Percentiles rank a stretch among this genome's conserved stretches.
These are phyloP conservation scores for Clonostachys rosea DNA, from an alignment of 2,329 filamentous ascomycete genomes.

Conservation along the genomic window DNA sequence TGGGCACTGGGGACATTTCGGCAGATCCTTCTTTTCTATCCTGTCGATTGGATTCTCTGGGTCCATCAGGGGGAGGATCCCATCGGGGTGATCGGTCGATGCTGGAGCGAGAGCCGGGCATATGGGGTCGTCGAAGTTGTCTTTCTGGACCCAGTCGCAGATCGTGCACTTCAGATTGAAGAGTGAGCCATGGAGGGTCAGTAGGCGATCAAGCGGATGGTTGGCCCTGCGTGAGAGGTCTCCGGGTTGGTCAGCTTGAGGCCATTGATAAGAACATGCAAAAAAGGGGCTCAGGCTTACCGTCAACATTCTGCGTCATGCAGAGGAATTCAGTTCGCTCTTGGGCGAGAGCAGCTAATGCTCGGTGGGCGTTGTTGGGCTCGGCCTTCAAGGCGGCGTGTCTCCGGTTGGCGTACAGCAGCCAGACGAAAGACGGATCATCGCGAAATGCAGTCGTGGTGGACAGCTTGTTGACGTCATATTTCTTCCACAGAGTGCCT, in stretches of 20 bases:
- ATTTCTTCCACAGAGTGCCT: conserved; percentile 79
- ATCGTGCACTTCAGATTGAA: conserved; percentile 75
- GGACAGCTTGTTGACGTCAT: conserved; percentile 68
- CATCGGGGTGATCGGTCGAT: conserved; percentile 32
- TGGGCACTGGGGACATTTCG: conserved; percentile 67
- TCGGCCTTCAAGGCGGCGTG: conserved; percentile 72
- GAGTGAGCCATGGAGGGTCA: conserved; percentile 75
- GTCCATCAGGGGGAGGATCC: conserved; percentile 39
- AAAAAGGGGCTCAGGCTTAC: conserved; percentile 28
- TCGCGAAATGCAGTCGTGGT: conserved; percentile 70
- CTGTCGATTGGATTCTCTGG: conserved; percentile 37
- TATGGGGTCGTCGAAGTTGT: conserved; percentile 75
- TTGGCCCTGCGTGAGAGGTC: conserved; percentile 69
- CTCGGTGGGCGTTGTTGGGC: conserved; percentile 75
- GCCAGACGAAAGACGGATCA: conserved; percentile 80
- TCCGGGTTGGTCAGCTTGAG: conserved; percentile 18
- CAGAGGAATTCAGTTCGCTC: conserved; percentile 63
- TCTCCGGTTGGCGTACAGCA: conserved; percentile 81
- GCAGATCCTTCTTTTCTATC: conserved; percentile 52
- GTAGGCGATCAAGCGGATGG: conserved; percentile 65
- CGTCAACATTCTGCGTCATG: conserved; percentile 84
- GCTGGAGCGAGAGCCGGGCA: conserved; percentile 71
- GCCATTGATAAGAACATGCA: background rate
- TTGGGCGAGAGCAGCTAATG: conserved; percentile 69
- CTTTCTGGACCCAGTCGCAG: conserved; percentile 61